These are phyloP conservation scores for Stylosanthes scabra DNA, from an alignment of 331 rosid species.

Conservation along the genomic window DNA sequence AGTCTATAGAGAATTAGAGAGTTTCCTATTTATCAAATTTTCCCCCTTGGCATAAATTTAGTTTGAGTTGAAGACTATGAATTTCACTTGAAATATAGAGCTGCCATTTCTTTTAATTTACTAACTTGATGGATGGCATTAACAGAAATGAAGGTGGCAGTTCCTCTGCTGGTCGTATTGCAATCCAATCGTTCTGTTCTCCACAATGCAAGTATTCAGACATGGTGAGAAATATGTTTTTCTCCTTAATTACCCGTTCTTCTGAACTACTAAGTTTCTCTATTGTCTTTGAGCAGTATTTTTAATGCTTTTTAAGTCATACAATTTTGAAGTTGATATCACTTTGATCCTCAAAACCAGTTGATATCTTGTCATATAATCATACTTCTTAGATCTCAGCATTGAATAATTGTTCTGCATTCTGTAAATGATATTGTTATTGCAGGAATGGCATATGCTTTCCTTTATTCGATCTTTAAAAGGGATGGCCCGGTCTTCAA, in stretches of 20 bases:
- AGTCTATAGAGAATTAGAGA: not conserved
- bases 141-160: constrained; percentile 56
- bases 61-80: constrained; percentile 24
- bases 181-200: constrained; percentile 91
- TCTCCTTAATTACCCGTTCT: not conserved
- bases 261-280: constrained; percentile 19
- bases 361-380: constrained; percentile 11
- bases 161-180: constrained; percentile 70
- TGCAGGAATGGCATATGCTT: constrained; percentile 93
- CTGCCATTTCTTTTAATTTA: constrained; percentile 26
- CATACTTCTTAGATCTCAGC: constrained; percentile 5
- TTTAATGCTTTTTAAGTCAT: not conserved
- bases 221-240: constrained; percentile 59
- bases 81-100: not conserved
- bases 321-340: too few species aligned
- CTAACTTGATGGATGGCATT: constrained; percentile 36
- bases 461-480: constrained; percentile 78
- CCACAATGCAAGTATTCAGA: constrained; percentile 79
- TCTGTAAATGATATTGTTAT: constrained; percentile 26
- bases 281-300: constrained; percentile 8
- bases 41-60: constrained; percentile 20
- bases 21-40: constrained; percentile 6
- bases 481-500: constrained; percentile 70
- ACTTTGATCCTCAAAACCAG: too few species aligned
- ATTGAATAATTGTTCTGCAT: constrained; percentile 22